Percentiles rank a stretch among this genome's conserved stretches.
Evolutionary conservation across 441 rosid species (phyloP).

Genomic region (Pelargonium australe): DNA sequence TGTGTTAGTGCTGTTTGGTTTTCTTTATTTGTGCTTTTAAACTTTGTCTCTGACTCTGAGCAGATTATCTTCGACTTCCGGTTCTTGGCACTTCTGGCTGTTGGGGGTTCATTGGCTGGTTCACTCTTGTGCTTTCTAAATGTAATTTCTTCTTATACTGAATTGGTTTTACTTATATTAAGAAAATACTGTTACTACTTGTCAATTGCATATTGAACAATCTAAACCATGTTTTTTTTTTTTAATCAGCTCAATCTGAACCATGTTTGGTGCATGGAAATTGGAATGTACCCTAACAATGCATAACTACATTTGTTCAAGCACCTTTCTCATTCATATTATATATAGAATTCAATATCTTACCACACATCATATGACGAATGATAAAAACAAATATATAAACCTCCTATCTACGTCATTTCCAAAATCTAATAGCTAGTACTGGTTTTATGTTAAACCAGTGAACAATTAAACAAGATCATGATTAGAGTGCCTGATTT

Average conservation of each 20-base stretch:
- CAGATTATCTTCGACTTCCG: conserved; percentile 13
- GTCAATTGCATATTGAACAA: background rate
- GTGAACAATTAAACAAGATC: no score
- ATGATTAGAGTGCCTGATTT: background rate
- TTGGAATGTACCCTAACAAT: no score
- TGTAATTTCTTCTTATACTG: background rate
- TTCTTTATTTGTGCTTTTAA: background rate
- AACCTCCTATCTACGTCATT: no score
- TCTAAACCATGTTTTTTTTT: background rate
- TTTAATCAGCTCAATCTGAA: no score
- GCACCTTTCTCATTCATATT: no score
- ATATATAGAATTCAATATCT: no score
- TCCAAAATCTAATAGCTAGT: no score
- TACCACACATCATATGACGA: no score
- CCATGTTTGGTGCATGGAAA: no score
- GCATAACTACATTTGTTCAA: no score
- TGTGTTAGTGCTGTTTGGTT: background rate
- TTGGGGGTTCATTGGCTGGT: conserved; percentile 13
- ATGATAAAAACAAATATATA: no score
- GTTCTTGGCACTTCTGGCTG: conserved; percentile 13
- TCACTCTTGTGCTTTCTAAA: conserved; percentile 9
- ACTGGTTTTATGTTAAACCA: no score
- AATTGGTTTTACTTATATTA: background rate
- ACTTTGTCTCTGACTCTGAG: background rate
- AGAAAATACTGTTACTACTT: background rate